A percentile compares a stretch with the other conserved stretches of the same genome.
These are phyloP conservation scores for Dryadomyces quercus-mongolicae DNA, from an alignment of 2,329 filamentous ascomycete species.

Conservation along the genomic window DNA sequence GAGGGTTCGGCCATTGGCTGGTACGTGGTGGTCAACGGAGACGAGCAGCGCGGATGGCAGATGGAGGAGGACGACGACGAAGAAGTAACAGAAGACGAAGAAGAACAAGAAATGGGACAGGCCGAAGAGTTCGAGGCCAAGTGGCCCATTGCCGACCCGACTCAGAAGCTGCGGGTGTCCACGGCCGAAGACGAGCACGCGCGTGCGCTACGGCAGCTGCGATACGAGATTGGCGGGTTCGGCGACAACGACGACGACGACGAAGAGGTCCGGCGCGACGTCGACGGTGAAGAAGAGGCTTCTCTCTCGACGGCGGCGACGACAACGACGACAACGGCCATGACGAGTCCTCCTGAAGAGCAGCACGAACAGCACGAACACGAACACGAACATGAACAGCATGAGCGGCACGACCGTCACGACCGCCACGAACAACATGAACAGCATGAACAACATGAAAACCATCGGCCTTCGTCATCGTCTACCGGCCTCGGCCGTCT, in stretches of 20 bases:
- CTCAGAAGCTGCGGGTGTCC: neutral
- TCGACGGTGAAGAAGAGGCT: neutral
- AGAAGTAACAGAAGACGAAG: neutral
- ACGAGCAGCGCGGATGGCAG: conserved; percentile 40
- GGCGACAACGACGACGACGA: neutral
- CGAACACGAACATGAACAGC: neutral
- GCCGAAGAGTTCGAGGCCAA: neutral
- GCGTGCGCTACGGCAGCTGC: neutral
- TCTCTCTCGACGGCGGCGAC: neutral
- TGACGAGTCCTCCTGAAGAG: neutral
- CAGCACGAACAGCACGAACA: neutral
- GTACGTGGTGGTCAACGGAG: conserved; percentile 52
- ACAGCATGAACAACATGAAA: neutral
- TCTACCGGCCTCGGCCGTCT: neutral
- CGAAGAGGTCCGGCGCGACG: neutral
- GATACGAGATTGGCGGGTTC: neutral
- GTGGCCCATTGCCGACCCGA: neutral
- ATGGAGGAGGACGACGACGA: conserved; percentile 29
- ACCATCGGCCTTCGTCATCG: neutral
- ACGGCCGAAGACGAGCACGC: neutral
- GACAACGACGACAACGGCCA: neutral
- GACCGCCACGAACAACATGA: neutral
- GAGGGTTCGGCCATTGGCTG: conserved; percentile 43
- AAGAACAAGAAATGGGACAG: neutral
- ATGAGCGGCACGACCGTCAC: neutral